A percentile compares a stretch with the other conserved stretches of the same genome.
phyloP scores from a whole-genome alignment of 257 asterid genomes.

The Salvia rosmarinus region DNA sequence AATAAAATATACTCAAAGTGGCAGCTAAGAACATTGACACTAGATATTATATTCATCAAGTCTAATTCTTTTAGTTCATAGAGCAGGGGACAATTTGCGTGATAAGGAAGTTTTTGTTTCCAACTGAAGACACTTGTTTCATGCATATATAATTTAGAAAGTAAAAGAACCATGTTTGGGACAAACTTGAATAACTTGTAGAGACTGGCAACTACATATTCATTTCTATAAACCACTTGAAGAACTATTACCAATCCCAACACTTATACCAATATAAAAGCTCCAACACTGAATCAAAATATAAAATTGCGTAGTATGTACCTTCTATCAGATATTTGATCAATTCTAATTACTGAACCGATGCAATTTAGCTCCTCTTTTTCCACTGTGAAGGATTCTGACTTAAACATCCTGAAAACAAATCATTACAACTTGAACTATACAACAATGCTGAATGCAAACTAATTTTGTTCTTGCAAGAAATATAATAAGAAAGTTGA shows the following conservation, averaged over 20 bases:
- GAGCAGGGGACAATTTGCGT: neutral
- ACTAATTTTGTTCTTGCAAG: slow-evolving; percentile 13
- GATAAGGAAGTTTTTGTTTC: neutral
- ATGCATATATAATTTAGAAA: neutral
- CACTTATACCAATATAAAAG: slow-evolving; percentile 5
- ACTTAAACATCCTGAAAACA: slow-evolving; percentile 53
- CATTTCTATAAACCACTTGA: slow-evolving; percentile 3
- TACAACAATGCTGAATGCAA: slow-evolving; percentile 15
- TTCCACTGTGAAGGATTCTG: slow-evolving; percentile 45
- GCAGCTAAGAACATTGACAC: neutral
- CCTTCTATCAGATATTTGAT: slow-evolving; percentile 61
- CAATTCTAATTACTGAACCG: slow-evolving; percentile 63
- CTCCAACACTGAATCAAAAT: slow-evolving; percentile 14
- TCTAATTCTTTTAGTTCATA: slow-evolving; percentile 10
- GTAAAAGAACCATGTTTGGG: neutral
- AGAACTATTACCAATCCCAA: slow-evolving; percentile 22
- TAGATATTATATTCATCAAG: neutral
- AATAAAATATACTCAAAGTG: slow-evolving; percentile 13
- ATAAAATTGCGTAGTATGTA: slow-evolving; percentile 26
- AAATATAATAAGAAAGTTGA: neutral
- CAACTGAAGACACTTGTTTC: slow-evolving; percentile 18
- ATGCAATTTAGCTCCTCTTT: slow-evolving; percentile 61
- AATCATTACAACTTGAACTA: slow-evolving; percentile 27
- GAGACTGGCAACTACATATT: slow-evolving; percentile 22
- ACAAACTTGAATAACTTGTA: neutral